These are phyloP conservation scores for Fraxinus sp. DNA, from an alignment of 305 asterid genomes.

Conservation along the genomic window DNA sequence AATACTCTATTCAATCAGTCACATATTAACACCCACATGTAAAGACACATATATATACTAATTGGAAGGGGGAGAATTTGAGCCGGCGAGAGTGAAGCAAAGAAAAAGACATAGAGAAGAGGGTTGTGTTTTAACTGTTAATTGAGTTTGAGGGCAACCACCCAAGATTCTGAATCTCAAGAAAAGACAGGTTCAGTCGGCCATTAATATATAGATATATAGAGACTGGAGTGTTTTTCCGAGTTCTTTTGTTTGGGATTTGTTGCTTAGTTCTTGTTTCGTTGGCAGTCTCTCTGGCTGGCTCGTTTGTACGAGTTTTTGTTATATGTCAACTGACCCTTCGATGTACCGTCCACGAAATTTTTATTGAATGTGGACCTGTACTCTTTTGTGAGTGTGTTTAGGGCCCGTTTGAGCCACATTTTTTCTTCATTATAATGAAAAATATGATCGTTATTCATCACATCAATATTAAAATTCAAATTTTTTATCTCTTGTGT, in stretches of 20 bases:
- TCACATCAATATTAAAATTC: too few species aligned
- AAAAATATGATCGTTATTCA: too few species aligned
- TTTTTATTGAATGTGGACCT: too few species aligned
- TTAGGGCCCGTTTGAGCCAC: too few species aligned
- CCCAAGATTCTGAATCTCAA: conserved; percentile 42
- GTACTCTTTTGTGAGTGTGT: too few species aligned
- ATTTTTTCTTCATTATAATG: too few species aligned
- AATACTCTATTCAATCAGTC: conserved; percentile 14
- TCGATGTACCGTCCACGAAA: too few species aligned
- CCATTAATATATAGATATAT: conserved; percentile 5
- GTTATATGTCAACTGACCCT: too few species aligned
- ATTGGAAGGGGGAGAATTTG: conserved; percentile 11
- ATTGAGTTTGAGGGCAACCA: not conserved
- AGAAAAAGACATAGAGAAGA: conserved; percentile 21
- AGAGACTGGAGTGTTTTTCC: conserved; percentile 22
- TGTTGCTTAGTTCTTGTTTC: conserved; percentile 12
- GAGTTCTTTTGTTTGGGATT: not conserved
- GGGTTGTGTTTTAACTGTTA: not conserved
- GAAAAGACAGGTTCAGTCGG: conserved; percentile 37
- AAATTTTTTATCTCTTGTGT: too few species aligned
- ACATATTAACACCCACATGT: conserved; percentile 7
- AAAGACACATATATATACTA: conserved; percentile 10
- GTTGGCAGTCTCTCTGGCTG: not conserved
- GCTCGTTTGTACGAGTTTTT: not conserved
- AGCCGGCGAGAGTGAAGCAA: conserved; percentile 39